A percentile compares a stretch with the other conserved stretches of the same genome.
Evolutionary conservation across 31 red algal genomes (phyloP).

Genomic region (Odonthalia washingtoniensis): DNA sequence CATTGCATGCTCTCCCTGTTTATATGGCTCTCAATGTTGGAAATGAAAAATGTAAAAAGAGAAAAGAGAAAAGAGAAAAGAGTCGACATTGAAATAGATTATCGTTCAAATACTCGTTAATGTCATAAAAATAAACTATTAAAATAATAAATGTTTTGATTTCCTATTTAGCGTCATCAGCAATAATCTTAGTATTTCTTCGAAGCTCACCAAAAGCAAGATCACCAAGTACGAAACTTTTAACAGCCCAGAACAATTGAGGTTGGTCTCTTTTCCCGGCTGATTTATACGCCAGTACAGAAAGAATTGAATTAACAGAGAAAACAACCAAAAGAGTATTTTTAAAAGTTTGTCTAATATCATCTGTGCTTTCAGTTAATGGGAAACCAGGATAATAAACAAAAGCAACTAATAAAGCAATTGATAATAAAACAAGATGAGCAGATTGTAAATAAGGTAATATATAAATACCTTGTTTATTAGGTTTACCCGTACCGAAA

Average conservation of each 20-base stretch:
- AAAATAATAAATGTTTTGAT: too few relatives aligned
- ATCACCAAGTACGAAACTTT: slow-evolving; percentile 79
- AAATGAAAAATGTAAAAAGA: background rate
- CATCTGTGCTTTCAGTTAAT: slow-evolving; percentile 74
- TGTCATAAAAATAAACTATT: too few relatives aligned
- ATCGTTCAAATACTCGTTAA: too few relatives aligned
- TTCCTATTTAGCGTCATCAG: too few relatives aligned
- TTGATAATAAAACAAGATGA: slow-evolving; percentile 71
- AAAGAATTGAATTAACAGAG: slow-evolving; percentile 64
- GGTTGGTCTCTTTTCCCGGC: slow-evolving; percentile 77
- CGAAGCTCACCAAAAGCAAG: slow-evolving; percentile 51
- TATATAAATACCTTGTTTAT: slow-evolving; percentile 79
- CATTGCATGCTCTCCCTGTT: too few relatives aligned
- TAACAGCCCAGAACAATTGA: slow-evolving; percentile 76
- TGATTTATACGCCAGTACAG: slow-evolving; percentile 56
- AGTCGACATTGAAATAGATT: too few relatives aligned
- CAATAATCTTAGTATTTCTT: slow-evolving; percentile 27
- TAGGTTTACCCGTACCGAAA: slow-evolving; percentile 75
- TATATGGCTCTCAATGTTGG: too few relatives aligned
- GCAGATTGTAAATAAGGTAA: slow-evolving; percentile 89
- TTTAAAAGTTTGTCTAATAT: slow-evolving; percentile 48
- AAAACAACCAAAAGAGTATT: slow-evolving; percentile 54
- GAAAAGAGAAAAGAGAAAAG: too few relatives aligned
- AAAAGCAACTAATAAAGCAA: slow-evolving; percentile 69
- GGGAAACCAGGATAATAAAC: slow-evolving; percentile 92